phyloP scores from a whole-genome alignment of 495 filamentous ascomycete species.

The Cercophora sp. region DNA sequence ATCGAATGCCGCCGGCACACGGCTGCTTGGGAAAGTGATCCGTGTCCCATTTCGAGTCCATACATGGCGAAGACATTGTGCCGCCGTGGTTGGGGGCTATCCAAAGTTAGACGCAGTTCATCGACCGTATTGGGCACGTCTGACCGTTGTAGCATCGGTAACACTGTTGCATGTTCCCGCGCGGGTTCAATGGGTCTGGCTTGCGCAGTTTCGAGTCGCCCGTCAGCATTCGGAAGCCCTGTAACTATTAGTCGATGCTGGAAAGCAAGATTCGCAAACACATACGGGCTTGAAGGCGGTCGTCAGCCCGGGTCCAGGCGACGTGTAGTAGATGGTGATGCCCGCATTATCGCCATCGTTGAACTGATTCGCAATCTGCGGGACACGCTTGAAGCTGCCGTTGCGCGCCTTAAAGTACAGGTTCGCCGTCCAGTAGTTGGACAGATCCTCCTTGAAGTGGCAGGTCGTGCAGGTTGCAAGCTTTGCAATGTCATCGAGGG shows the following conservation, averaged over 20 bases:
- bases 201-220: slow-evolving; percentile 24
- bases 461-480: slow-evolving; percentile 56
- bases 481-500: slow-evolving; percentile 42
- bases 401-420: slow-evolving; percentile 65
- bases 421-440: slow-evolving; percentile 70
- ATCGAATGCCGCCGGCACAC: slow-evolving; percentile 33
- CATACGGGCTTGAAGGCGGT: background rate
- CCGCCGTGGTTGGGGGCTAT: slow-evolving; percentile 31
- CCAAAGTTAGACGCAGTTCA: no score
- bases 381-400: slow-evolving; percentile 56
- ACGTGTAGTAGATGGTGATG: slow-evolving; percentile 31
- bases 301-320: background rate
- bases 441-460: slow-evolving; percentile 57
- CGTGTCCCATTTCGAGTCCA: slow-evolving; percentile 26
- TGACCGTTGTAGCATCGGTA: slow-evolving; percentile 32
- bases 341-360: slow-evolving; percentile 25
- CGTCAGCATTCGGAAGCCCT: slow-evolving; percentile 29
- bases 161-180: slow-evolving; percentile 31
- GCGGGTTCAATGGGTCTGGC: slow-evolving; percentile 18
- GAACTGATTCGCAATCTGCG: slow-evolving; percentile 32
- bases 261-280: no score
- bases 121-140: background rate
- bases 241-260: background rate
- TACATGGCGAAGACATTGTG: slow-evolving; percentile 29
- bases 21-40: slow-evolving; percentile 24